Conservation (phyloP, 2,329 filamentous ascomycete genomes). For the Aspergillus sp. region DNA sequence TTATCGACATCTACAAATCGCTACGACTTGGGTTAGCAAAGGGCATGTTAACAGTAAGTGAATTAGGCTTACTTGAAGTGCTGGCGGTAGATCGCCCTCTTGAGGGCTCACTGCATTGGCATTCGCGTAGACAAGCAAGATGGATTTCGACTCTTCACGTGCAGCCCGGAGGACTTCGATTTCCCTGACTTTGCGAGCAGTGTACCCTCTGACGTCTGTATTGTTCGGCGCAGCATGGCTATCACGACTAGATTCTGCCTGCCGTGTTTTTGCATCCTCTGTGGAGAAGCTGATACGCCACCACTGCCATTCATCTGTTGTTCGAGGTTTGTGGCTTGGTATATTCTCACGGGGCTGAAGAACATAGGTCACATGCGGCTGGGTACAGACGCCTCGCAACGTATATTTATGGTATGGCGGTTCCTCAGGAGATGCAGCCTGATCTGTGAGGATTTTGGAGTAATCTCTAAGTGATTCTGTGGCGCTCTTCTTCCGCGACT, state of each 20-base stretch:
- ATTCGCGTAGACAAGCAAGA: slow-evolving; percentile 53
- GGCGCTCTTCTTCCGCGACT: slow-evolving; percentile 35
- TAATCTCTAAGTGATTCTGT: slow-evolving; percentile 36
- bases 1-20: slow-evolving; percentile 47
- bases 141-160: slow-evolving; percentile 44
- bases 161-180: slow-evolving; percentile 49
- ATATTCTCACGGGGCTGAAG: slow-evolving; percentile 32
- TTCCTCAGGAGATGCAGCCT: slow-evolving; percentile 32
- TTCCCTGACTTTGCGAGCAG: slow-evolving; percentile 38
- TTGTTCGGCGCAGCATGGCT: slow-evolving; percentile 15
- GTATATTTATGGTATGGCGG: slow-evolving; percentile 44
- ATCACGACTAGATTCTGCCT: slow-evolving; percentile 18
- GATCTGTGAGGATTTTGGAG: slow-evolving; percentile 40
- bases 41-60: neutral
- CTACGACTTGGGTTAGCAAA: slow-evolving; percentile 17
- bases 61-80: slow-evolving; percentile 29
- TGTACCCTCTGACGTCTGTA: slow-evolving; percentile 33
- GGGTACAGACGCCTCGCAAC: slow-evolving; percentile 51
- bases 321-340: slow-evolving; percentile 13
- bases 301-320: slow-evolving; percentile 41
- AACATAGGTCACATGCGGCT: slow-evolving; percentile 50
- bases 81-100: slow-evolving; percentile 22
- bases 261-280: slow-evolving; percentile 32
- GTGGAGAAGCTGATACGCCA: slow-evolving; percentile 48
- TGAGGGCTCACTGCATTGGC: slow-evolving; percentile 36